Conservation (phyloP, 257 asterid species). For the Capsicum chinense region DNA sequence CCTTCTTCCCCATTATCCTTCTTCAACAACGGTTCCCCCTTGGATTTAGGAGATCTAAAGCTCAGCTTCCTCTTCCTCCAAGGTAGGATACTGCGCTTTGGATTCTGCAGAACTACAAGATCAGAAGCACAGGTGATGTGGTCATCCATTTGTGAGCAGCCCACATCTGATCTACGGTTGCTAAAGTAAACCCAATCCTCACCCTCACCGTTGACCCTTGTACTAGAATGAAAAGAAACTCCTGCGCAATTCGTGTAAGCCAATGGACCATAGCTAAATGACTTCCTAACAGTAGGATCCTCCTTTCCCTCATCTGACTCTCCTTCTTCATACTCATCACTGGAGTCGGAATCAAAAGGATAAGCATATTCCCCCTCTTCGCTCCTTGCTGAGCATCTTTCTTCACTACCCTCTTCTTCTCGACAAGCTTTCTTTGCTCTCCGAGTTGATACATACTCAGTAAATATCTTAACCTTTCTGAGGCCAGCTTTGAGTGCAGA, state of each 20-base stretch:
- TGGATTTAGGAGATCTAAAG: constrained; percentile 86
- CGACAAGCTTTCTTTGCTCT: constrained; percentile 86
- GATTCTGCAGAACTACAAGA: constrained; percentile 48
- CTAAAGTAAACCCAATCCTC: constrained; percentile 95
- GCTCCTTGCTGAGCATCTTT: constrained; percentile 73
- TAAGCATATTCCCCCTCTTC: constrained; percentile 84
- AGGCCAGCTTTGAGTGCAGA: constrained; percentile 95
- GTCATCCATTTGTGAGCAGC: constrained; percentile 54
- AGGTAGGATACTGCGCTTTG: constrained; percentile 86
- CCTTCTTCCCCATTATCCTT: constrained; percentile 94
- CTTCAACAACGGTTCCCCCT: constrained; percentile 93
- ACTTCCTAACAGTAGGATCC: constrained; percentile 66
- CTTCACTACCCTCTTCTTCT: constrained; percentile 83
- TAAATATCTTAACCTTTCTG: constrained; percentile 79
- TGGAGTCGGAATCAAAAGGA: constrained; percentile 79
- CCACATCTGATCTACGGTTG: constrained; percentile 78
- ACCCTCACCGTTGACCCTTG: constrained; percentile 53
- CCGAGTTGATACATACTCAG: constrained; percentile 75
- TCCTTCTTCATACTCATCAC: constrained; percentile 70
- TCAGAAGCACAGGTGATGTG: constrained; percentile 46
- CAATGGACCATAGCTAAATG: constrained; percentile 86
- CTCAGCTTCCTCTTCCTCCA: constrained; percentile 94
- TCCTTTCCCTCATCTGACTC: constrained; percentile 76
- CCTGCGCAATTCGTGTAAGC: constrained; percentile 82
- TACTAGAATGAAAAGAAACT: constrained; percentile 56